Percentiles rank a stretch among this genome's conserved stretches.
These are phyloP conservation scores for Teratosphaeria zuluensis DNA, from an alignment of 2,329 filamentous ascomycete species.

Conservation along the genomic window DNA sequence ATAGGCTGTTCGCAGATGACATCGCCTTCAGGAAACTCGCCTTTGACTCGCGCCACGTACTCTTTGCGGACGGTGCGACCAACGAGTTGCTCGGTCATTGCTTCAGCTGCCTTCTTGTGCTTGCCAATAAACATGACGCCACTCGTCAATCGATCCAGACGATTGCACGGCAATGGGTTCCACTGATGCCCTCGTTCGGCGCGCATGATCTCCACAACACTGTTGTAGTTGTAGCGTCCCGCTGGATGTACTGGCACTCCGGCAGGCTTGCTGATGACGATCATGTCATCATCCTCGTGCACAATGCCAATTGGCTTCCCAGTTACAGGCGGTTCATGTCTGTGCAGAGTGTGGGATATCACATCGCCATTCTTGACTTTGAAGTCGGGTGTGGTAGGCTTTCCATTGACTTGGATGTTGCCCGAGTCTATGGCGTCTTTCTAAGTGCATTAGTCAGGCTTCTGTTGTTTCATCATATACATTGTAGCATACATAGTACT, in stretches of 20 bases:
- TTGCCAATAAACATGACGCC: conserved; percentile 98
- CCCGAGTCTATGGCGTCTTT: conserved; percentile 70
- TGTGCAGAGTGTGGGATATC: conserved; percentile 85
- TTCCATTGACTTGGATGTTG: conserved; percentile 69
- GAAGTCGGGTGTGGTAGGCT: conserved; percentile 54
- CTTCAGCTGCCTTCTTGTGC: conserved; percentile 66
- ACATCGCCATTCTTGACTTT: conserved; percentile 80
- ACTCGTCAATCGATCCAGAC: conserved; percentile 87
- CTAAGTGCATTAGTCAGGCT: conserved; percentile 30
- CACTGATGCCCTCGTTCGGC: conserved; percentile 54
- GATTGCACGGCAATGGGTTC: conserved; percentile 68
- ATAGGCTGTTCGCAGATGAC: conserved; percentile 90
- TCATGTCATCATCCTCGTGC: conserved; percentile 84
- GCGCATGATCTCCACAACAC: conserved; percentile 85
- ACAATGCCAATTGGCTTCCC: conserved; percentile 69
- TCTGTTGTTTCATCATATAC: neutral
- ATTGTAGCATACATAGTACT: conserved; percentile 63
- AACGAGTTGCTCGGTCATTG: conserved; percentile 65
- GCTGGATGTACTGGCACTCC: conserved; percentile 93
- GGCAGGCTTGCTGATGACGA: conserved; percentile 94
- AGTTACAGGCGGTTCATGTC: conserved; percentile 90
- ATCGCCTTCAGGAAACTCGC: conserved; percentile 83
- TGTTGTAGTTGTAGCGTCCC: conserved; percentile 92
- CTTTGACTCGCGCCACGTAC: conserved; percentile 84
- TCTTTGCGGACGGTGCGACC: conserved; percentile 83